Conservation (phyloP, 208 protist genomes). For the Acanthamoeba culbertsoni region DNA sequence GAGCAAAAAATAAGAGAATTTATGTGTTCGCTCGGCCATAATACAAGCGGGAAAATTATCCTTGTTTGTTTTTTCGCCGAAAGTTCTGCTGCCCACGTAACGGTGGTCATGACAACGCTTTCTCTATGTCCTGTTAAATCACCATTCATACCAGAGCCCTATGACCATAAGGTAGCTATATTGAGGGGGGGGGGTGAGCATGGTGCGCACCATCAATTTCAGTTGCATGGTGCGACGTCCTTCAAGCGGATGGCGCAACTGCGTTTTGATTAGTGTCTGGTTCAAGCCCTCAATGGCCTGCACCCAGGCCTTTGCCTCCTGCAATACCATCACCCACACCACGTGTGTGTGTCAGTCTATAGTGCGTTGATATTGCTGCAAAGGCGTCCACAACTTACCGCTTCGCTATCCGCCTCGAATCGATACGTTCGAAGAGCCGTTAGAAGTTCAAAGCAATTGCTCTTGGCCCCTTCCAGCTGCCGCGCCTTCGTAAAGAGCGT, state of each 20-base stretch:
- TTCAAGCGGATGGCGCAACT: conserved; percentile 27
- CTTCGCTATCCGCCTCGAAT: conserved; percentile 15
- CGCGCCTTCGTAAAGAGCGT: conserved; percentile 6
- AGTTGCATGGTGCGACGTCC: conserved; percentile 35
- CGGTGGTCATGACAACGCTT: not conserved
- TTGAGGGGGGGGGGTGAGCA: not conserved
- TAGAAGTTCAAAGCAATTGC: conserved; percentile 26
- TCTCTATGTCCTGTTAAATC: not conserved
- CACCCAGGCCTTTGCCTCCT: conserved; percentile 26
- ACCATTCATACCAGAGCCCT: not conserved
- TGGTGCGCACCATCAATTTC: not conserved
- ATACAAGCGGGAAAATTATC: no score
- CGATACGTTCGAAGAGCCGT: not conserved
- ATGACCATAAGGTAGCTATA: not conserved
- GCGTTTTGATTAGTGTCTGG: not conserved
- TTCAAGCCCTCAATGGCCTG: conserved; percentile 15
- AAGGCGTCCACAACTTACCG: not conserved
- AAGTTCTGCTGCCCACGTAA: no score
- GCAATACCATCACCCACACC: not conserved
- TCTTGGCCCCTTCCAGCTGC: not conserved
- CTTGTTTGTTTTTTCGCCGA: no score
- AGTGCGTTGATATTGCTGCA: not conserved
- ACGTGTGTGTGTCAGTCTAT: not conserved
- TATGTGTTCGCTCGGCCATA: no score
- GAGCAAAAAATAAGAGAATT: no score